Percentiles rank a stretch among this genome's conserved stretches.
Evolutionary conservation across 2,329 filamentous ascomycete species (phyloP).

Genomic region (Chalaropsis thielavioides): DNA sequence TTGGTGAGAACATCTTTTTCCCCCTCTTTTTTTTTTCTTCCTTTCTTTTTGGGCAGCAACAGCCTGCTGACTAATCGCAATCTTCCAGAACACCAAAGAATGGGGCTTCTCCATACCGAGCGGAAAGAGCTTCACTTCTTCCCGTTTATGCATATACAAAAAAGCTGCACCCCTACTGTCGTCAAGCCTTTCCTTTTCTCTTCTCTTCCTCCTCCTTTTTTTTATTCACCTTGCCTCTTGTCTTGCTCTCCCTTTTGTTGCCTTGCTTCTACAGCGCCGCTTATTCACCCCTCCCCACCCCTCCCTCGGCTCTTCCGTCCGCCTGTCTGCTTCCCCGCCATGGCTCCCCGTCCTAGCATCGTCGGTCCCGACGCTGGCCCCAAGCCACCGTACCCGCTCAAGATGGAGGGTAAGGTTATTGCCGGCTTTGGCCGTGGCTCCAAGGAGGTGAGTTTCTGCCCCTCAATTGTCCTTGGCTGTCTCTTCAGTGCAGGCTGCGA

Average conservation of each 20-base stretch:
- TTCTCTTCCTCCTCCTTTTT: too few relatives aligned
- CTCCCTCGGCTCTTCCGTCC: background rate
- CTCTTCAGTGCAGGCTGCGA: background rate
- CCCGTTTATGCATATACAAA: too few relatives aligned
- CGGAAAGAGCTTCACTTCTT: too few relatives aligned
- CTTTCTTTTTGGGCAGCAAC: background rate
- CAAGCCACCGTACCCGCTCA: conserved; percentile 63
- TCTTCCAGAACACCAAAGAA: too few relatives aligned
- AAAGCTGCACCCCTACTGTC: too few relatives aligned
- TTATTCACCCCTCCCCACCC: background rate
- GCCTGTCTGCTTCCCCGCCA: background rate
- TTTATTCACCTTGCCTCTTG: background rate
- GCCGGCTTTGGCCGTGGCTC: conserved; percentile 88
- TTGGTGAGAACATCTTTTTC: conserved; percentile 16
- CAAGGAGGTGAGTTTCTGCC: conserved; percentile 52
- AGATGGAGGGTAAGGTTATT: conserved; percentile 74
- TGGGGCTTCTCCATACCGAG: too few relatives aligned
- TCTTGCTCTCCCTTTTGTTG: background rate
- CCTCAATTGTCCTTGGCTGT: background rate
- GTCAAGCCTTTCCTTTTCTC: too few relatives aligned
- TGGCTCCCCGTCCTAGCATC: conserved; percentile 41
- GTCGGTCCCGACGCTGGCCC: conserved; percentile 63
- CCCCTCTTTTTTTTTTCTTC: background rate
- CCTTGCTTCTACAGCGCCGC: too few relatives aligned
- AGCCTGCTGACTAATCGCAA: too few relatives aligned